Evolutionary conservation across 2,329 filamentous ascomycete genomes (phyloP).

Genomic region (Diplocarpon mali): DNA sequence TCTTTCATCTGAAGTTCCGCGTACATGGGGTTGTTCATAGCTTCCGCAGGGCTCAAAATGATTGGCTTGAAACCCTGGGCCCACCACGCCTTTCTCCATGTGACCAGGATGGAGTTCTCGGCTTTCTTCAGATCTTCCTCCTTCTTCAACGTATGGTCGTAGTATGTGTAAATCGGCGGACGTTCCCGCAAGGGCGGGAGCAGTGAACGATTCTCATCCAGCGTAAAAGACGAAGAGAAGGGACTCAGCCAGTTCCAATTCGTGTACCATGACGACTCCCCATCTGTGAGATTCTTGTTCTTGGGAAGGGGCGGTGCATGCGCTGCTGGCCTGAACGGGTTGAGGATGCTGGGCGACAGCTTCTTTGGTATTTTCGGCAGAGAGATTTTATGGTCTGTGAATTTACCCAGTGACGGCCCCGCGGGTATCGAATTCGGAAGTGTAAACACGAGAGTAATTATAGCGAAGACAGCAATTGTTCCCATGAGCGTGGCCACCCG

Average conservation of each 20-base stretch:
- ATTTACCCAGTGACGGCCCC: conserved; percentile 37
- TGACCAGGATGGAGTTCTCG: conserved; percentile 68
- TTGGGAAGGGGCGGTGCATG: conserved; percentile 65
- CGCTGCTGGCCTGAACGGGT: conserved; percentile 57
- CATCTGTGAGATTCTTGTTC: conserved; percentile 73
- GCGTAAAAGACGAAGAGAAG: conserved; percentile 69
- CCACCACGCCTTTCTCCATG: conserved; percentile 93
- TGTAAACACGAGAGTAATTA: conserved; percentile 42
- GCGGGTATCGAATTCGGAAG: conserved; percentile 38
- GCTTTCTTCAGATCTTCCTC: conserved; percentile 55
- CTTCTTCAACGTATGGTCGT: conserved; percentile 56
- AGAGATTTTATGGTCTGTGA: conserved; percentile 39
- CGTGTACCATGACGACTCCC: conserved; percentile 73
- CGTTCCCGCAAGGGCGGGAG: conserved; percentile 65
- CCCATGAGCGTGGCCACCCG: conserved; percentile 42
- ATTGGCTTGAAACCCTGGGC: conserved; percentile 82
- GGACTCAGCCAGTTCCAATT: conserved; percentile 87
- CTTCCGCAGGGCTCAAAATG: conserved; percentile 69
- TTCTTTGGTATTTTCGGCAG: conserved; percentile 37
- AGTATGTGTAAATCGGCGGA: conserved; percentile 81
- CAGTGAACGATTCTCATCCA: conserved; percentile 74
- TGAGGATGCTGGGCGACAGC: conserved; percentile 35
- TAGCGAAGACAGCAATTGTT: conserved; percentile 39
- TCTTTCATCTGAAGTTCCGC: conserved; percentile 52
- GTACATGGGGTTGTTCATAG: conserved; percentile 73